phyloP scores from a whole-genome alignment of 2,329 filamentous ascomycete species.

The Incumbomyces lentus region DNA sequence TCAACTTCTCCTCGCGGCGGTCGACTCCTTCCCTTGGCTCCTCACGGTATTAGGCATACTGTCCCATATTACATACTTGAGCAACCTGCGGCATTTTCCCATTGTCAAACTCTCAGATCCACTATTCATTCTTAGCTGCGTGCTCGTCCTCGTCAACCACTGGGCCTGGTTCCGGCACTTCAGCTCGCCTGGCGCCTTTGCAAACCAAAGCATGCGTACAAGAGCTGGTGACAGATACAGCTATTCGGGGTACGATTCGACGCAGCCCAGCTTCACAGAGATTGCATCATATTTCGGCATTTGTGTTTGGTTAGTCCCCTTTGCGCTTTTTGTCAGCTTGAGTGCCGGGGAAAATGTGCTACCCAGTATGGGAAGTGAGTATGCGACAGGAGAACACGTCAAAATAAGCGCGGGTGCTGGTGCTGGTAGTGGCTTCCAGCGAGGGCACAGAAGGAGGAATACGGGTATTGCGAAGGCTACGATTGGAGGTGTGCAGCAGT shows the following conservation, averaged over 20 bases:
- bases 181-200: constrained; percentile 47
- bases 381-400: constrained; percentile 44
- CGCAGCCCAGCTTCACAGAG: constrained; percentile 75
- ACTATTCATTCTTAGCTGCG: constrained; percentile 73
- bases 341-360: constrained; percentile 92
- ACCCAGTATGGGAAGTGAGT: constrained; percentile 78
- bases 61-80: constrained; percentile 76
- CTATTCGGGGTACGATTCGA: constrained; percentile 25
- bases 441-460: constrained; percentile 37
- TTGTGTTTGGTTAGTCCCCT: constrained; percentile 93
- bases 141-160: constrained; percentile 78
- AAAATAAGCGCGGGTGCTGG: constrained; percentile 7
- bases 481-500: constrained; percentile 49
- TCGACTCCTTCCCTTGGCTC: constrained; percentile 77
- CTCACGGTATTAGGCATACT: constrained; percentile 65
- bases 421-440: constrained; percentile 10
- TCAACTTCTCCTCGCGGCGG: constrained; percentile 62
- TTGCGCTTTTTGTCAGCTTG: constrained; percentile 85
- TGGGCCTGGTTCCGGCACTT: constrained; percentile 96
- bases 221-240: constrained; percentile 31
- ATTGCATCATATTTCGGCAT: constrained; percentile 93
- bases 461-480: constrained; percentile 54
- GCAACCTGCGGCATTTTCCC: constrained; percentile 68
- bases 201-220: constrained; percentile 23
- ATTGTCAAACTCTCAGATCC: constrained; percentile 81